Conservation (phyloP, 2,329 filamentous ascomycete species). For the Trichoderma hamatum region DNA sequence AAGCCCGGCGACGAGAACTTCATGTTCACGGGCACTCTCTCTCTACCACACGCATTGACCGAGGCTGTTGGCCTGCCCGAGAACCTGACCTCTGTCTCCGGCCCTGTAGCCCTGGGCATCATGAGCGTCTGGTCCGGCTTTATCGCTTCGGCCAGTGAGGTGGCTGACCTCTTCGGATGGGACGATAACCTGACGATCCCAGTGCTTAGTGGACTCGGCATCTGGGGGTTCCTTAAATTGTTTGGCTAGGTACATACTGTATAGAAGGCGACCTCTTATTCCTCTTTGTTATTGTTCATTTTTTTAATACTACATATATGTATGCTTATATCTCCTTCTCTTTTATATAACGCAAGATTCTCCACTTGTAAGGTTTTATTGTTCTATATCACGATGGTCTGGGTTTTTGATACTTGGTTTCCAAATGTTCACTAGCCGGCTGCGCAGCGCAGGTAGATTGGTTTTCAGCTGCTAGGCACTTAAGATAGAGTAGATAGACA, state of each 20-base stretch:
- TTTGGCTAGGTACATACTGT: conserved; percentile 61
- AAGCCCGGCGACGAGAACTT: conserved; percentile 70
- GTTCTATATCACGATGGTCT: conserved; percentile 15
- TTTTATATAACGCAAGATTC: background rate
- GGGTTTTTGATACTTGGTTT: conserved; percentile 2
- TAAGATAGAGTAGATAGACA: conserved; percentile 12
- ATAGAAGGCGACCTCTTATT: background rate
- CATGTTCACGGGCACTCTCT: conserved; percentile 78
- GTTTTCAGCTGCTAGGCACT: background rate
- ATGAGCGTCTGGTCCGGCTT: conserved; percentile 89
- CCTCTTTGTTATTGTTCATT: background rate
- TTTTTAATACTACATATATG: background rate
- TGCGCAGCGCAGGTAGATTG: conserved; percentile 3
- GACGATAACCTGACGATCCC: conserved; percentile 98
- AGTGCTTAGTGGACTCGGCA: conserved; percentile 81
- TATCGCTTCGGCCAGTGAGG: conserved; percentile 84
- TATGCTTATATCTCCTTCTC: background rate
- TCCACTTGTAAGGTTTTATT: background rate
- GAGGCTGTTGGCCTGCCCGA: conserved; percentile 63
- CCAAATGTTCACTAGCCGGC: background rate
- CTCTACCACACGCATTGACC: conserved; percentile 65
- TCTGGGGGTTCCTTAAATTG: conserved; percentile 88
- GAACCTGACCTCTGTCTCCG: conserved; percentile 64
- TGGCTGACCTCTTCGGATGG: conserved; percentile 88
- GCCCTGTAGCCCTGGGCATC: conserved; percentile 72